Evolutionary conservation across 179 eudicot genomes (phyloP), one percentile per base, ranked within the genome.

Genomic region (Corrigiola litoralis): DNA sequence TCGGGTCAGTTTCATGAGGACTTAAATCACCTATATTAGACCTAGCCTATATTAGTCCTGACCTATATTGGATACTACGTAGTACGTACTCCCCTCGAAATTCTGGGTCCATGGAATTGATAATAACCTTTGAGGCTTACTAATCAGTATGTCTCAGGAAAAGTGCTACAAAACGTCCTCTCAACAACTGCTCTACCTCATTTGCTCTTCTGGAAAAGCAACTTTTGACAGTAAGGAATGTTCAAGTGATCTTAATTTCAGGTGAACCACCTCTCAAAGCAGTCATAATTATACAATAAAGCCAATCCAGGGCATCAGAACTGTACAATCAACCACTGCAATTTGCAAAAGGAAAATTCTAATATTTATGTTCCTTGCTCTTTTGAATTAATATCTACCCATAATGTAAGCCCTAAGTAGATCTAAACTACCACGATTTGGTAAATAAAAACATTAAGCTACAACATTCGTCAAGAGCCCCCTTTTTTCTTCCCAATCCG

Each of bases 281-380:
- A 66, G 58, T 52, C 31, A 31, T 61, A 61, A 67, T 67, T 37
- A 60, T 41, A 52, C 34, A 46, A 57, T 42, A 33, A 53, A 61
- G 34, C 49, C 62, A 72, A 62, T 48, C 72, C 40, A 61, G 58
- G 68, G 61, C 67, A 67, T 61, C 72, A 67, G 44, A 47, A 74
- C 73, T 74, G 73, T 74, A 68, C 77, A 74, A 56, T 62, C 51
- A 74, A 37, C 72, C 56, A 69, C 68, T 67, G 67, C 72, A 67
- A 61, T 37, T 55, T 61, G 68, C 63, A 67, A 67, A 12, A 58
- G 25, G n/a, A 32, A 65, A 55, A 18, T 36, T 36, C 73, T 62
- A 68, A 14, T 54, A 45, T 52, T 55, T 62, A 42, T 62, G 69
- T 62, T 66, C 32, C 63, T 63, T 61, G 24, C 32, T 60, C 56